Base-by-base conservation (phyloP, 129 eudicot species). In the Centella asiatica region DNA sequence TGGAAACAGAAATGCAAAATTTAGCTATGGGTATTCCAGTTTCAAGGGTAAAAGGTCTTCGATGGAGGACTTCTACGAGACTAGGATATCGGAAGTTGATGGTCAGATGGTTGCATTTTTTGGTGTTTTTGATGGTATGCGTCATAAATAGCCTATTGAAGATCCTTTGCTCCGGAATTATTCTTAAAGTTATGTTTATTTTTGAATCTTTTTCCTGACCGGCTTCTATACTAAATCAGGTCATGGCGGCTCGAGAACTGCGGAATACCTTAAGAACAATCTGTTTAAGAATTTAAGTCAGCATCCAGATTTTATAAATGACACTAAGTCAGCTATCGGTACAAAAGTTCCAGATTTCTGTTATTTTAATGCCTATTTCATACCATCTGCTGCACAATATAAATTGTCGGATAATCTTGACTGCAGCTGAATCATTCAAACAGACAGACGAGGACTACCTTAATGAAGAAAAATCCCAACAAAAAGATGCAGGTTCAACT, bases 401-500 rank as follows among this genome's bases (percentile, higher is more conserved):
- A 72, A 55, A 45, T 50, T 33, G 66, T 23, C 28, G 14, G 28
- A 49, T 52, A 19, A 45, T 72, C 39, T 68, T 51, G 32, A 49
- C 53, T 72, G 80, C 84, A 86, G 95, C 78, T 73, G 90, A 87
- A 76, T 72, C 83, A 28, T 87, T 83, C 66, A 76, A 36, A 50
- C 87, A 72, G 64, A 87, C 95, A 44, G 90, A 87, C 66, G 70
- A 72, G 36, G 77, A 87, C 71, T 87, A 83, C 74, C 81, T 87
- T 46, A 63, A 60, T 45, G 81, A 78, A 57, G 88, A 83, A 70
- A 80, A 78, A 59, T 73, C 83, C 53, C 83, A 80, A 50, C 80
- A 78, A 69, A 87, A 80, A 64, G 95, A 83, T 78, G 95, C 85
- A 17, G 95, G 95, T 46, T 87, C 95, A 34, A 87, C 90, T 57